These are phyloP conservation scores for Fusarium robinianum DNA, from an alignment of 2,329 filamentous ascomycete species.

Conservation along the genomic window DNA sequence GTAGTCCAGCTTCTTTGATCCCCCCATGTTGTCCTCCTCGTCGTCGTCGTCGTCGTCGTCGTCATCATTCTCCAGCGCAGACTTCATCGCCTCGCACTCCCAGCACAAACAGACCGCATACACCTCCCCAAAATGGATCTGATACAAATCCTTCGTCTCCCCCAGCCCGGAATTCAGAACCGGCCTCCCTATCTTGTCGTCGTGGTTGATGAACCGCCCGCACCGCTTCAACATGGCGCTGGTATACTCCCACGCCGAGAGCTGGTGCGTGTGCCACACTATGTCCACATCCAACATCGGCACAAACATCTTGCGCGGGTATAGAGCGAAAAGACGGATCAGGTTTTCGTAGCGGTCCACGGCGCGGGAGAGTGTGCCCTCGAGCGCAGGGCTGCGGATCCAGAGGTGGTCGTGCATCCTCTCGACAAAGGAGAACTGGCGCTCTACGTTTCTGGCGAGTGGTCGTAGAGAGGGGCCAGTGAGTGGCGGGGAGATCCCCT, in stretches of 20 bases:
- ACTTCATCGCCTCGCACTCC: constrained; percentile 29
- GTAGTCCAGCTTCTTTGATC: not conserved
- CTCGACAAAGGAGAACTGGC: constrained; percentile 44
- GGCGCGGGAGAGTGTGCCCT: constrained; percentile 42
- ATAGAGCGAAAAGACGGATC: constrained; percentile 41
- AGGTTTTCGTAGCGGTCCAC: constrained; percentile 46
- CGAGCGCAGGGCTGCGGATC: constrained; percentile 42
- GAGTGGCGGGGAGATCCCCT: no score
- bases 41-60: constrained; percentile 6
- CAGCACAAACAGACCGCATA: constrained; percentile 28
- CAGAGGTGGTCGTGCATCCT: constrained; percentile 47
- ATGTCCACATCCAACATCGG: constrained; percentile 48
- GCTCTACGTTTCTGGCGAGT: constrained; percentile 33
- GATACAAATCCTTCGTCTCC: constrained; percentile 23
- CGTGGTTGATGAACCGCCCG: constrained; percentile 38
- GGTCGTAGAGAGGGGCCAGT: no score
- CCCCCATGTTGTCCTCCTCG: not conserved
- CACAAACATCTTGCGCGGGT: constrained; percentile 43
- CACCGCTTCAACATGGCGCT: constrained; percentile 15
- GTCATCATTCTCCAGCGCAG: constrained; percentile 19
- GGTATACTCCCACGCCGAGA: constrained; percentile 38
- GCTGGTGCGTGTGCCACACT: constrained; percentile 50
- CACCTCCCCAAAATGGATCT: constrained; percentile 20
- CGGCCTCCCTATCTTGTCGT: constrained; percentile 26
- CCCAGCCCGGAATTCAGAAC: constrained; percentile 13